A percentile compares a stretch with the other conserved stretches of the same genome.
Conservation (phyloP, 768 basidiomycete genomes). For the Amanita exitialis region DNA sequence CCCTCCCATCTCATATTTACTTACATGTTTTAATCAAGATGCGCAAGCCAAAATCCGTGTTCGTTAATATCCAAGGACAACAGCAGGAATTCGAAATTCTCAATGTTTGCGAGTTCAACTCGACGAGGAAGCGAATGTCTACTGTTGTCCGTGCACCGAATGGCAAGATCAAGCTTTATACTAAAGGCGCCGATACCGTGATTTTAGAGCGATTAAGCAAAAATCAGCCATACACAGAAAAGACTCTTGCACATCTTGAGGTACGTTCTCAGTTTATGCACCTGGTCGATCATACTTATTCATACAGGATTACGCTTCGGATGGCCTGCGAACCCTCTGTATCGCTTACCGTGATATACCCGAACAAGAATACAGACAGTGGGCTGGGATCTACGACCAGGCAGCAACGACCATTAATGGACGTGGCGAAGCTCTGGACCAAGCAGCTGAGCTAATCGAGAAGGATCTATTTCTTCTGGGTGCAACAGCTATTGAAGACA, state of each 20-base stretch:
- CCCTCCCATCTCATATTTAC: neutral
- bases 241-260: constrained; percentile 85
- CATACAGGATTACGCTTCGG: constrained; percentile 88
- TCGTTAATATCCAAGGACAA: constrained; percentile 68
- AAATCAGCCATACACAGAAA: constrained; percentile 76
- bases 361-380: constrained; percentile 82
- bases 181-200: constrained; percentile 97
- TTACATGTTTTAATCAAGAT: constrained; percentile 36
- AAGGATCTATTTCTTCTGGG: constrained; percentile 88
- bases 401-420: constrained; percentile 95
- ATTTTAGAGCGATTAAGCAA: constrained; percentile 89
- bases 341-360: constrained; percentile 90
- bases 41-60: constrained; percentile 93
- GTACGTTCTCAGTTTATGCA: constrained; percentile 29
- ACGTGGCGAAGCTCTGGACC: constrained; percentile 88
- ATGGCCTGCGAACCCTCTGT: constrained; percentile 94
- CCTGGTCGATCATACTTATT: neutral
- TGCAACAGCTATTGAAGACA: constrained; percentile 98
- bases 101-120: constrained; percentile 99
- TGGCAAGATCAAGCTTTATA: constrained; percentile 90
- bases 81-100: constrained; percentile 80
- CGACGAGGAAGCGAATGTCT: constrained; percentile 96
- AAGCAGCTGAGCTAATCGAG: constrained; percentile 93
- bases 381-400: constrained; percentile 81
- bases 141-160: constrained; percentile 82